Conservation (phyloP, 371 early-diverging fungal genomes). For the Apophysomyces trapeziformis region DNA sequence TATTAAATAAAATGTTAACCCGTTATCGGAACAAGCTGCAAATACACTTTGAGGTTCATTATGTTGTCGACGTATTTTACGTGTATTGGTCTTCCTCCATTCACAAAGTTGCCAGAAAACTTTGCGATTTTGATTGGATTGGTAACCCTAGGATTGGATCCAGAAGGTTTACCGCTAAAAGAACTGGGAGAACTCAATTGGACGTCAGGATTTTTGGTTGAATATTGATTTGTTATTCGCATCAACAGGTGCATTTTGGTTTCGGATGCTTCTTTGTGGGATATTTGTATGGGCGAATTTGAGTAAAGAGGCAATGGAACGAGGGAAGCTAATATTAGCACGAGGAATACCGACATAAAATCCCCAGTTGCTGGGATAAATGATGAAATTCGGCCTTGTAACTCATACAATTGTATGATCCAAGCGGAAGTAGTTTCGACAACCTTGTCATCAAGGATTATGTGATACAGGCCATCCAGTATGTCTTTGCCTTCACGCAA, state of each 20-base stretch:
- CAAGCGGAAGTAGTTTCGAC: too few relatives aligned
- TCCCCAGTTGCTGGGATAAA: too few relatives aligned
- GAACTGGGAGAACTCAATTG: slow-evolving; percentile 8
- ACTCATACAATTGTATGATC: too few relatives aligned
- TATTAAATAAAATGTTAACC: too few relatives aligned
- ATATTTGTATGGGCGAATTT: background rate
- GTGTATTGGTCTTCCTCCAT: slow-evolving; percentile 9
- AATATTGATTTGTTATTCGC: slow-evolving; percentile 7
- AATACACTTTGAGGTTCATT: too few relatives aligned
- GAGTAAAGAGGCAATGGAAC: too few relatives aligned
- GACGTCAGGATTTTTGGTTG: slow-evolving; percentile 4
- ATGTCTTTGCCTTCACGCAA: background rate
- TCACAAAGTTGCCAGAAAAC: slow-evolving; percentile 14
- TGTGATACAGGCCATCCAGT: too few relatives aligned
- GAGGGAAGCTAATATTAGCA: too few relatives aligned
- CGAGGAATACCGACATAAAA: too few relatives aligned
- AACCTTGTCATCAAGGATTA: too few relatives aligned
- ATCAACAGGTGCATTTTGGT: slow-evolving; percentile 3
- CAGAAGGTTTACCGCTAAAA: slow-evolving; percentile 4
- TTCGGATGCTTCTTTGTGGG: slow-evolving; percentile 11
- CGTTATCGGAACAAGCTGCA: too few relatives aligned
- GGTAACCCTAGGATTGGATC: background rate
- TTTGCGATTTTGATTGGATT: slow-evolving; percentile 4
- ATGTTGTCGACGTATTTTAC: background rate
- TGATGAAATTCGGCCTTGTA: too few relatives aligned